Conservation (phyloP, 371 early-diverging fungal species). For the Choanephora cucurbitarum region DNA sequence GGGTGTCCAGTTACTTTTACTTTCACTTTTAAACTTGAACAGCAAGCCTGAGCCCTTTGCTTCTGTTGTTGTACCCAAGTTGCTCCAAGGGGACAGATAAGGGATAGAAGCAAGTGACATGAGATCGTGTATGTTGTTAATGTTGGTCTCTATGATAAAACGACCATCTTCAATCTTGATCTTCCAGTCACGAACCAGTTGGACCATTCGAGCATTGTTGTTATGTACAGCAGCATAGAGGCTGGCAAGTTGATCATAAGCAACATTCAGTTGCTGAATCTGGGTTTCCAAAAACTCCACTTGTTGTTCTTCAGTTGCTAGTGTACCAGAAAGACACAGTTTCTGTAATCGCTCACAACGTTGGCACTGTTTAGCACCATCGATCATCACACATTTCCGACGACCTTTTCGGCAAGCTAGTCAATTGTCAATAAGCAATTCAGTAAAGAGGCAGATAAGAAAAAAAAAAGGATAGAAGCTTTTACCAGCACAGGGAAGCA, state of each 20-base stretch:
- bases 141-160: slow-evolving; percentile 22
- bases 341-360: slow-evolving; percentile 14
- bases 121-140: slow-evolving; percentile 15
- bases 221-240: too few relatives aligned
- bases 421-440: too few relatives aligned
- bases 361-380: background rate
- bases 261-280: slow-evolving; percentile 4
- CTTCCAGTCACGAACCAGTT: slow-evolving; percentile 10
- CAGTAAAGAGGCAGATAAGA: too few relatives aligned
- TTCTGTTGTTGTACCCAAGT: background rate
- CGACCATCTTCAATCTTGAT: slow-evolving; percentile 12
- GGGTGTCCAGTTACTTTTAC: slow-evolving; percentile 1
- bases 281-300: slow-evolving; percentile 1
- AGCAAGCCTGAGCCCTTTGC: background rate
- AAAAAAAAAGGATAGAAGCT: background rate
- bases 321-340: slow-evolving; percentile 3
- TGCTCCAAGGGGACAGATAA: slow-evolving; percentile 14
- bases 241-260: too few relatives aligned
- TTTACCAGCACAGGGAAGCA: slow-evolving; percentile 14
- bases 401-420: slow-evolving; percentile 21
- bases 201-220: background rate
- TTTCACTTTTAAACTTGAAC: background rate
- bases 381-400: slow-evolving; percentile 16
- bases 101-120: background rate
- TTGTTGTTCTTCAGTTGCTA: background rate